These are phyloP conservation scores for Irpex lacteus DNA, from an alignment of 1,284 basidiomycete species.

Conservation along the genomic window DNA sequence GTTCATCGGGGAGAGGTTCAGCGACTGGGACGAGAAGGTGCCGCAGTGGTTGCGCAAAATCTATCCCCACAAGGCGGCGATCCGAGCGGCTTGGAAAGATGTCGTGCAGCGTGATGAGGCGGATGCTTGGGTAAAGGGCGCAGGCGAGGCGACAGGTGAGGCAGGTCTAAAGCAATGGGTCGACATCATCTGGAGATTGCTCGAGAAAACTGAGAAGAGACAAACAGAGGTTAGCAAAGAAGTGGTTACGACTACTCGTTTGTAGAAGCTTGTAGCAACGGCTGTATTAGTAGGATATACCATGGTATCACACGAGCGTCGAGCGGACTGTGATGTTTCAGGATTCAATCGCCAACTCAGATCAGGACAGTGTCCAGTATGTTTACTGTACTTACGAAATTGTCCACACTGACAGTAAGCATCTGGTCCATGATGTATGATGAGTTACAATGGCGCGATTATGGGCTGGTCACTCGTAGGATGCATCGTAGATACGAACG, in stretches of 20 bases:
- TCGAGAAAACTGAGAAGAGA: slow-evolving; percentile 35
- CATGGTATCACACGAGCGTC: too few relatives aligned
- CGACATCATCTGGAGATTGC: slow-evolving; percentile 48
- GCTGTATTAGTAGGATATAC: too few relatives aligned
- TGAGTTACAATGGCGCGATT: too few relatives aligned
- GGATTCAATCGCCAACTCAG: too few relatives aligned
- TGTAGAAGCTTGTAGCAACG: background rate
- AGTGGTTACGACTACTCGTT: slow-evolving; percentile 3
- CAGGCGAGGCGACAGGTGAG: slow-evolving; percentile 44
- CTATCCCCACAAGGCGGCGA: slow-evolving; percentile 45
- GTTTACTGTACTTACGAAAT: too few relatives aligned
- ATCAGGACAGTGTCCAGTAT: too few relatives aligned
- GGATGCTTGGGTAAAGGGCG: slow-evolving; percentile 55
- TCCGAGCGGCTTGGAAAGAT: slow-evolving; percentile 57
- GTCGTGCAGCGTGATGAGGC: slow-evolving; percentile 55
- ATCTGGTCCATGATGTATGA: too few relatives aligned
- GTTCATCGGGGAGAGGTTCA: slow-evolving; percentile 38
- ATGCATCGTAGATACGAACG: too few relatives aligned
- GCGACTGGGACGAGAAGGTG: slow-evolving; percentile 35
- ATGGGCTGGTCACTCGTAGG: too few relatives aligned
- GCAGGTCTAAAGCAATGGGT: slow-evolving; percentile 60
- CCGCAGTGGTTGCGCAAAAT: slow-evolving; percentile 56
- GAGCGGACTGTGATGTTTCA: too few relatives aligned
- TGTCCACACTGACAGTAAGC: too few relatives aligned
- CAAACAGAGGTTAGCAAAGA: background rate